Conservation (phyloP, 2,329 filamentous ascomycete genomes). For the Chrysoporthe cubensis region DNA sequence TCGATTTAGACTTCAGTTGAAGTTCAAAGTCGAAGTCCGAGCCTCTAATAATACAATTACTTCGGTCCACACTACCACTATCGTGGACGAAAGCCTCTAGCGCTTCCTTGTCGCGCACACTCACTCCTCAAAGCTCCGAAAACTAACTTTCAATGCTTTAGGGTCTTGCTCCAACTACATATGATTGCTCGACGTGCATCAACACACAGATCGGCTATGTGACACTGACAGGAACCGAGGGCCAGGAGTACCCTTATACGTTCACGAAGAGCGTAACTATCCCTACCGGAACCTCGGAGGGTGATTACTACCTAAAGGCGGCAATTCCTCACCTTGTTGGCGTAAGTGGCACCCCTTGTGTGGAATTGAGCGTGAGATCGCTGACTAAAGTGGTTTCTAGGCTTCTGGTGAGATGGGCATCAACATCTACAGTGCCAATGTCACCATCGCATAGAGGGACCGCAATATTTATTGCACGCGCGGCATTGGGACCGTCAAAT, state of each 20-base stretch:
- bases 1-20: neutral
- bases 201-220: constrained; percentile 38
- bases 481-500: neutral
- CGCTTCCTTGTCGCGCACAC: neutral
- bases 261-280: constrained; percentile 15
- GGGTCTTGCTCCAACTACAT: constrained; percentile 12
- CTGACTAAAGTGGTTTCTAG: neutral
- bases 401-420: constrained; percentile 14
- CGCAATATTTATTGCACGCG: neutral
- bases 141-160: neutral
- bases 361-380: too few species aligned
- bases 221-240: constrained; percentile 22
- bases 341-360: constrained; percentile 1
- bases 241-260: constrained; percentile 20
- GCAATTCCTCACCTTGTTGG: constrained; percentile 22
- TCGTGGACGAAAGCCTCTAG: neutral
- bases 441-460: constrained; percentile 17
- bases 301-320: constrained; percentile 22
- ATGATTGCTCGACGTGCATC: constrained; percentile 31
- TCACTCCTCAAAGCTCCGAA: too few species aligned
- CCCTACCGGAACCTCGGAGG: constrained; percentile 11
- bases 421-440: constrained; percentile 14
- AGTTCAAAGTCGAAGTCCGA: neutral
- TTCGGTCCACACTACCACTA: neutral
- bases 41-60: neutral